Conservation (phyloP, 2,329 filamentous ascomycete species). For the Aspergillus piperis region DNA sequence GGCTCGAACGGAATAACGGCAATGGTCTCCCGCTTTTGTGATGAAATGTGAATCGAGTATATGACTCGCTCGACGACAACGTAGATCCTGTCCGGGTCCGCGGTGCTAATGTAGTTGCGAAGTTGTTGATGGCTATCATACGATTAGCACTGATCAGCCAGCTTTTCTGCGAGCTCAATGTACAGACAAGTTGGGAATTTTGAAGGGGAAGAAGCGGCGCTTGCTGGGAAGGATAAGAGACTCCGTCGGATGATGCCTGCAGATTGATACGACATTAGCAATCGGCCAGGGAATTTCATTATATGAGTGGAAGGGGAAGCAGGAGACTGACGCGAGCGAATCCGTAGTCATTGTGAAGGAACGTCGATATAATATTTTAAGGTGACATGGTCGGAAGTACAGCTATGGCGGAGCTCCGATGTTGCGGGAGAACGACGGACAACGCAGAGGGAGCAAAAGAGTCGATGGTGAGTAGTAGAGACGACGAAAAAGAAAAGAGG, state of each 20-base stretch:
- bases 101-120: conserved; percentile 82
- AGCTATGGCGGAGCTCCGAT: conserved; percentile 12
- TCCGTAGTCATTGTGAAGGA: conserved; percentile 46
- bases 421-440: conserved; percentile 14
- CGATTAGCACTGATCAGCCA: conserved; percentile 17
- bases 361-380: conserved; percentile 24
- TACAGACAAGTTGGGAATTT: conserved; percentile 66
- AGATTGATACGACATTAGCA: conserved; percentile 16
- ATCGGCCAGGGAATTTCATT: conserved; percentile 6
- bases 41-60: conserved; percentile 68
- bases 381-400: conserved; percentile 35
- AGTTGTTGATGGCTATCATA: conserved; percentile 54
- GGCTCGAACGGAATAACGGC: conserved; percentile 70
- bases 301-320: conserved; percentile 6
- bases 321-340: conserved; percentile 38
- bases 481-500: conserved; percentile 13
- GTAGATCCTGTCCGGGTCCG: conserved; percentile 76
- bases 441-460: conserved; percentile 7
- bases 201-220: conserved; percentile 68
- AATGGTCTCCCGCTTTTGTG: conserved; percentile 71
- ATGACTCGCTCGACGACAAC: conserved; percentile 79
- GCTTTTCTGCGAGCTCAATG: conserved; percentile 3
- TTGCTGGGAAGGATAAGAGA: conserved; percentile 61
- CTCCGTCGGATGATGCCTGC: conserved; percentile 67
- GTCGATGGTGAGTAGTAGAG: conserved; percentile 6